Evolutionary conservation across 129 eudicot species (phyloP).

Genomic region (Logfia minima): DNA sequence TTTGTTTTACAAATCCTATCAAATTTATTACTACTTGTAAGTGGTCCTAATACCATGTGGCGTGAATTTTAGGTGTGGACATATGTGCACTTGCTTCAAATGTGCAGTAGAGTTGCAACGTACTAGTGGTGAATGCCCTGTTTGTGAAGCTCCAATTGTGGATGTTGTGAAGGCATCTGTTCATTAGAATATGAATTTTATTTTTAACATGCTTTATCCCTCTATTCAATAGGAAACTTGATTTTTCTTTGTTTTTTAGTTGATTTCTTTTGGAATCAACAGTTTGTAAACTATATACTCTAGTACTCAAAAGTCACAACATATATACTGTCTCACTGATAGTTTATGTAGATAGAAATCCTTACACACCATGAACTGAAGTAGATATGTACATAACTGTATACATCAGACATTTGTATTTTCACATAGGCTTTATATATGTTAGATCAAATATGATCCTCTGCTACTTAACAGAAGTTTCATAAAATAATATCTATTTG

Average conservation of each 20-base stretch:
- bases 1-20: background rate
- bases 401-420: background rate
- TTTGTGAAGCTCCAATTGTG: constrained; percentile 39
- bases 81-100: constrained; percentile 38
- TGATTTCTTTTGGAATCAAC: constrained; percentile 1
- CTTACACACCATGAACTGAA: background rate
- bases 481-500: no score
- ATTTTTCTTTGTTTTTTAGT: constrained; percentile 12
- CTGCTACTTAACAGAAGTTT: no score
- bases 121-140: constrained; percentile 29
- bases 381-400: background rate
- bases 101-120: constrained; percentile 38
- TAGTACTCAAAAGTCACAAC: background rate
- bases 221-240: background rate
- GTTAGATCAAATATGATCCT: no score
- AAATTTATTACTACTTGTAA: background rate
- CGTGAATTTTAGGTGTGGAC: constrained; percentile 30
- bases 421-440: no score
- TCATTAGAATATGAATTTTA: constrained; percentile 12
- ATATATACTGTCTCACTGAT: background rate
- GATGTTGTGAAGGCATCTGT: constrained; percentile 35
- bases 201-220: background rate
- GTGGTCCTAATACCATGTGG: background rate
- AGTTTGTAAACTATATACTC: constrained; percentile 4
- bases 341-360: background rate